Evolutionary conservation across 139 green algal genomes (phyloP), one percentile per base, ranked within the genome.

Genomic region (Tetraselmis chui): DNA sequence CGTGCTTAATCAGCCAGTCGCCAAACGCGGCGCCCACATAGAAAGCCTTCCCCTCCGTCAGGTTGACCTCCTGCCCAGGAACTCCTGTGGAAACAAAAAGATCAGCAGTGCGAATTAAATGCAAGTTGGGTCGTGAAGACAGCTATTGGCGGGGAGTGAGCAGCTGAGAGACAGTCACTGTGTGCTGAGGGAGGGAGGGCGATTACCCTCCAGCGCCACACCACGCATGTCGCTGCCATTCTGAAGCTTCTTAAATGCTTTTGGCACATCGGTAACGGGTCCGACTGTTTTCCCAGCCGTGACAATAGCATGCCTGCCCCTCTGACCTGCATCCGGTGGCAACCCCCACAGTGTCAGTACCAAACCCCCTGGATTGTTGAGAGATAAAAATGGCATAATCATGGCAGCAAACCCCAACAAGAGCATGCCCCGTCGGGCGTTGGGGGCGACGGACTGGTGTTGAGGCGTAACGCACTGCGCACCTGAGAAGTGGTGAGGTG

Each of bases 151-250:
- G 23, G 25, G 11, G 2, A 29, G 25, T 25, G n/a, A 76, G 29
- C 59, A 11, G 23, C 1, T 0, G 78, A 59, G 32, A 27, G 31
- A 32, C 5, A 76, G 32, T 26, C 25, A 32, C 23, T 28, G 31
- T 11, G 30, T 28, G 26, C 25, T 0, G 31, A 59, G 0, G n/a
- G 23, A 76, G 32, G 45, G 74, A 79, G 29, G 30, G n/a, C 29
- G 77, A 86, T 32, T 76, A 90, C 90, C 89, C 45, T 92, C 89
- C 23, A 98, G 86, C 1, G 96, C 94, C 1, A 99, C 89, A 59
- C 96, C 96, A 27, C 96, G 91, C 26, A 99, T 88, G 82, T 99
- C 96, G 26, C 84, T 93, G 30, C 95, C 95, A 80, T 98, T 98
- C 81, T 98, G 95, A 28, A 98, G 85, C 29, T 85, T 87, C 79